Evolutionary conservation across 179 eudicot species (phyloP).

Genomic region (Corrigiola litoralis): DNA sequence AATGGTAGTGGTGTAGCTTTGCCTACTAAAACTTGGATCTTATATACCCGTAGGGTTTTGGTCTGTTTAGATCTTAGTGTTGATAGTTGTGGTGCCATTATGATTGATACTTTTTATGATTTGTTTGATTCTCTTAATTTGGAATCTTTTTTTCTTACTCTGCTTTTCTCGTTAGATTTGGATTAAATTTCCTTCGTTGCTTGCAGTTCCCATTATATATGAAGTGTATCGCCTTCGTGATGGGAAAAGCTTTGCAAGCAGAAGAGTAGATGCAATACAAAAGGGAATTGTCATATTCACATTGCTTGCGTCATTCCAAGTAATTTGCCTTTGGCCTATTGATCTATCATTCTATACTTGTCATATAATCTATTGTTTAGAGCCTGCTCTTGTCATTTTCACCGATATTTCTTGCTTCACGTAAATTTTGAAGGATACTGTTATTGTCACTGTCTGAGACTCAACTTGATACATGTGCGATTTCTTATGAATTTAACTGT

Average conservation of each 20-base stretch:
- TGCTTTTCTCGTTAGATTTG: background rate
- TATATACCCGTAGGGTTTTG: too few relatives aligned
- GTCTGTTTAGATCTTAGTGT: too few relatives aligned
- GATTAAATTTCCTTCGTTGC: background rate
- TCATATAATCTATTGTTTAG: background rate
- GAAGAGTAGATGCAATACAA: constrained; percentile 89
- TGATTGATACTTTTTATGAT: background rate
- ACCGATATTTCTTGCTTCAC: background rate
- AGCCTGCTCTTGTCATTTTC: background rate
- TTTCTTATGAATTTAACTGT: too few relatives aligned
- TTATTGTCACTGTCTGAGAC: background rate
- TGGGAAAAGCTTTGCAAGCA: constrained; percentile 86
- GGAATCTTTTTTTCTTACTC: too few relatives aligned
- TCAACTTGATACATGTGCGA: too few relatives aligned
- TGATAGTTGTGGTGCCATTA: background rate
- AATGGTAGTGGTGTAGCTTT: too few relatives aligned
- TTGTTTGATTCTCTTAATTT: background rate
- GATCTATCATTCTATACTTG: background rate
- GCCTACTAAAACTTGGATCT: too few relatives aligned
- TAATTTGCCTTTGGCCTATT: constrained; percentile 23
- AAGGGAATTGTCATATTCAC: constrained; percentile 79
- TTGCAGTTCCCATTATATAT: constrained; percentile 86
- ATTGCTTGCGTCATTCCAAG: constrained; percentile 86
- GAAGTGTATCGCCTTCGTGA: constrained; percentile 86
- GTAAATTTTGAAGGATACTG: background rate